Conservation (phyloP, 768 basidiomycete genomes). For the Boletus huronensis region DNA sequence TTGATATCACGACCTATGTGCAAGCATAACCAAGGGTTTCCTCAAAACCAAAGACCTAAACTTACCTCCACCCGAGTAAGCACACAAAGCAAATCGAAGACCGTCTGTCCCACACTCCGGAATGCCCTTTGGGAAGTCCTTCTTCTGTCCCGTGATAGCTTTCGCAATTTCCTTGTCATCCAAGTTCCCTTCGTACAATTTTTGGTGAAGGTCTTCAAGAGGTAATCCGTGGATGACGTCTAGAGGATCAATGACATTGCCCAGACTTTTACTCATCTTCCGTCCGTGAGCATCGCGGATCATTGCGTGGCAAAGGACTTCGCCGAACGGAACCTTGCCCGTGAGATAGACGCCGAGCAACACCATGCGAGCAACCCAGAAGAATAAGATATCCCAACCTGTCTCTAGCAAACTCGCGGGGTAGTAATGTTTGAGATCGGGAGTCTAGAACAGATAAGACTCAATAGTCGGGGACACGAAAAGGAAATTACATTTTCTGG, state of each 20-base stretch:
- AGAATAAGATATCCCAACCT: constrained; percentile 99
- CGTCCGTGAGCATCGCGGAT: constrained; percentile 97
- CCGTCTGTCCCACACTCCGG: constrained; percentile 99
- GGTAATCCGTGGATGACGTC: constrained; percentile 87
- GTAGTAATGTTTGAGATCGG: constrained; percentile 78
- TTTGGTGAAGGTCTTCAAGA: constrained; percentile 77
- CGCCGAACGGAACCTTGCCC: constrained; percentile 86
- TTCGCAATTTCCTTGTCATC: constrained; percentile 91
- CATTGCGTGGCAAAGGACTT: constrained; percentile 98
- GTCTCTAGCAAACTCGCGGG: constrained; percentile 92
- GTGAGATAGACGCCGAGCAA: constrained; percentile 88
- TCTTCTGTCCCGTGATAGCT: constrained; percentile 94
- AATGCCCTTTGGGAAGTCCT: constrained; percentile 98
- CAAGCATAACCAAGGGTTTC: not conserved
- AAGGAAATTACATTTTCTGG: constrained; percentile 67
- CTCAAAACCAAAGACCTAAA: not conserved
- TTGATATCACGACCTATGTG: constrained; percentile 89
- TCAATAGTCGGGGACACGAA: not conserved
- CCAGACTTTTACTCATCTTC: constrained; percentile 98
- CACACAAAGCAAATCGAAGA: constrained; percentile 89
- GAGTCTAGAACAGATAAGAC: constrained; percentile 48
- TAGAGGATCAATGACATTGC: constrained; percentile 95
- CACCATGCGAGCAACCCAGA: constrained; percentile 99
- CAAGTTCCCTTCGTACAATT: constrained; percentile 86
- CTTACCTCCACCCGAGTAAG: constrained; percentile 86